Evolutionary conservation across 345 rosid species (phyloP), one percentile per base, ranked within the genome.

Genomic region (Gynandropsis gynandra): DNA sequence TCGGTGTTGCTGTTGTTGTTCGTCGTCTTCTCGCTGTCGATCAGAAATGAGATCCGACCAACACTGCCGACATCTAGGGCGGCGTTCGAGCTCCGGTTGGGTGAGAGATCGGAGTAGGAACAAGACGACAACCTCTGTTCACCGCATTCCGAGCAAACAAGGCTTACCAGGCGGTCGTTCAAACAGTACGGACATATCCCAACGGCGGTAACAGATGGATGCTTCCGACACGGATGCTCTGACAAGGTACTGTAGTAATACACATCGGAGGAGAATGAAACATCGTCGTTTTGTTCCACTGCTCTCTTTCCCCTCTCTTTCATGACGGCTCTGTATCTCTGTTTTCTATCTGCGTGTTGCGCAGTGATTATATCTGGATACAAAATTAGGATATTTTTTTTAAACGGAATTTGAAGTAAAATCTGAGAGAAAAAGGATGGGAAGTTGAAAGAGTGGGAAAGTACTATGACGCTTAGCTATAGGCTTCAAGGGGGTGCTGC

Each of bases 71-170:
- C 79, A 10, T 85, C 98, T 34, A 60, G 78, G 15, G 72, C 43
- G 76, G 80, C 68, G 17, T 83, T 80, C 1, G 82, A 78, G 39
- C 63, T 76, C 2, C 80, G 81, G 32, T 79, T 76, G 41, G 95
- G 76, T 18, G 93, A 81, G 80, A 80, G 62, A 65, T 73, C 70
- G 1, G 97, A 87, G 76, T 95, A 92, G 11, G 97, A 87, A 16
- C 98, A 92, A 12, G 97, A 92, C 20, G 98, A 92, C 33, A 85
- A 78, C 11, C 98, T 68, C 38, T 87, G 98, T 48, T 87, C 97
- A 3, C 98, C 97, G 43, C 98, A 92, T 50, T 87, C 97, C 0
- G 97, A 83, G 42, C 98, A 92, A 0, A 92, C 90, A 56, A 92
- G 75, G 50, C 66, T 83, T 14, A 80, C 65, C 53, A 92, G 69